phyloP scores from a whole-genome alignment of 805 yeast genomes.

The Starmerella tilneyi region DNA sequence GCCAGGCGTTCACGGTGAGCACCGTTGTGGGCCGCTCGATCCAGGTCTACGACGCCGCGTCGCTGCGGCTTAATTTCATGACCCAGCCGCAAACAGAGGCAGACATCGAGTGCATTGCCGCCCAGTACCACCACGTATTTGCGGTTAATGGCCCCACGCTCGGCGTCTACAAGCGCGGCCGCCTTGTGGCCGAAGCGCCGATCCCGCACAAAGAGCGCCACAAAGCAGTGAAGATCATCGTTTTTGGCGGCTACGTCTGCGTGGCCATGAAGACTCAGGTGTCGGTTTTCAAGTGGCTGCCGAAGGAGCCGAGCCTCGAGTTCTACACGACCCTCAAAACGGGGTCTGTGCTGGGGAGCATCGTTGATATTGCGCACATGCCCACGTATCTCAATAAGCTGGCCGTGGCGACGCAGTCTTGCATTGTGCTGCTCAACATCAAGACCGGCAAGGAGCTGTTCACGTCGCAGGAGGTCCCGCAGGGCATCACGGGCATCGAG shows the following conservation, averaged over 20 bases:
- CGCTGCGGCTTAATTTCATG: constrained; percentile 73
- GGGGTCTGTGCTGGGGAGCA: constrained; percentile 55
- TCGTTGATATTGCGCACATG: constrained; percentile 64
- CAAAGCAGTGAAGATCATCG: constrained; percentile 41
- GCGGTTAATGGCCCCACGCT: constrained; percentile 63
- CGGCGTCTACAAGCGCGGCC: constrained; percentile 77
- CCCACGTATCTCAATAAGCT: constrained; percentile 89
- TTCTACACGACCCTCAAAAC: constrained; percentile 54
- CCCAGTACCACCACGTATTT: constrained; percentile 76
- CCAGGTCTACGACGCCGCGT: constrained; percentile 84
- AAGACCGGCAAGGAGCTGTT: constrained; percentile 64
- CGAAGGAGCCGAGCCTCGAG: constrained; percentile 45
- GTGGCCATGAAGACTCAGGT: constrained; percentile 43
- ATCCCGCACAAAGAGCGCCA: constrained; percentile 30
- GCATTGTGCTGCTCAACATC: constrained; percentile 56
- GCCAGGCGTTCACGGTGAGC: constrained; percentile 74
- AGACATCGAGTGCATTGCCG: constrained; percentile 58
- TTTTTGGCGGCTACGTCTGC: constrained; percentile 72
- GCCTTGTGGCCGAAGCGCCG: constrained; percentile 38
- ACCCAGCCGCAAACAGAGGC: constrained; percentile 66
- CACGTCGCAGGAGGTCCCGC: constrained; percentile 42
- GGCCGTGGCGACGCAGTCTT: constrained; percentile 63
- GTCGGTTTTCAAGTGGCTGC: constrained; percentile 44
- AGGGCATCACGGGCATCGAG: constrained; percentile 59
- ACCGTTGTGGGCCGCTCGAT: constrained; percentile 84